phyloP scores from a whole-genome alignment of 192 early-diverging fungal species.

The Mortierella claussenii region DNA sequence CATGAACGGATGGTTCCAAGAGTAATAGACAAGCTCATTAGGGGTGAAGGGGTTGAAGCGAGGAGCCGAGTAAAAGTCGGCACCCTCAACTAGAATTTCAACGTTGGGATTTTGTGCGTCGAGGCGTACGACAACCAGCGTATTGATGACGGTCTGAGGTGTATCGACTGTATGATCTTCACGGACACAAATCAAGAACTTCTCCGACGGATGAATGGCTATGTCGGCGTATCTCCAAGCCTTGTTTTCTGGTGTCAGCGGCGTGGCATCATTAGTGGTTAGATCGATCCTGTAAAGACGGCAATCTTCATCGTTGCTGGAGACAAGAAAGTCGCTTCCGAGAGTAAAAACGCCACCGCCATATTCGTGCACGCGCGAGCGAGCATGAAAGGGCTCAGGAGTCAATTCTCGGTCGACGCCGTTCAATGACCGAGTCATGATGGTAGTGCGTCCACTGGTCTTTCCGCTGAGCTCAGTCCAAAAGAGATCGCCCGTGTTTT shows the following conservation, averaged over 20 bases:
- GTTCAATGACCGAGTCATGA: conserved; percentile 22
- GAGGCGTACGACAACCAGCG: conserved; percentile 67
- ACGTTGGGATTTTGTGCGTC: conserved; percentile 36
- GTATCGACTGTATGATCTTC: conserved; percentile 77
- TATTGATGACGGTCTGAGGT: conserved; percentile 64
- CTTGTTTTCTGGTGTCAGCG: conserved; percentile 59
- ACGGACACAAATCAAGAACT: conserved; percentile 71
- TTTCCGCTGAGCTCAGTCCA: conserved; percentile 33
- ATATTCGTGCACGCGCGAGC: conserved; percentile 81
- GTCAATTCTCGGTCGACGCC: conserved; percentile 44
- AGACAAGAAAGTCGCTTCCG: conserved; percentile 66
- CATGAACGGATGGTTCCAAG: conserved; percentile 84
- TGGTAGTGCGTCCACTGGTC: conserved; percentile 48
- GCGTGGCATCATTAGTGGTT: conserved; percentile 30
- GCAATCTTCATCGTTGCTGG: conserved; percentile 68
- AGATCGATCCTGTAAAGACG: conserved; percentile 63
- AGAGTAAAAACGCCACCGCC: conserved; percentile 74
- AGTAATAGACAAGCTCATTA: conserved; percentile 66
- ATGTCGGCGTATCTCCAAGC: conserved; percentile 73
- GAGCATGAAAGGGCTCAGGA: conserved; percentile 66
- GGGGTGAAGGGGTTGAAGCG: conserved; percentile 60
- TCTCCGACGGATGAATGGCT: conserved; percentile 62
- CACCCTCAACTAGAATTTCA: conserved; percentile 60
- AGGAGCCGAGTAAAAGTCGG: conserved; percentile 77
- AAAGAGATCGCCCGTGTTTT: conserved; percentile 34